phyloP scores from a whole-genome alignment of 352 stramenopile genomes.

The Pythium sukuiense region DNA sequence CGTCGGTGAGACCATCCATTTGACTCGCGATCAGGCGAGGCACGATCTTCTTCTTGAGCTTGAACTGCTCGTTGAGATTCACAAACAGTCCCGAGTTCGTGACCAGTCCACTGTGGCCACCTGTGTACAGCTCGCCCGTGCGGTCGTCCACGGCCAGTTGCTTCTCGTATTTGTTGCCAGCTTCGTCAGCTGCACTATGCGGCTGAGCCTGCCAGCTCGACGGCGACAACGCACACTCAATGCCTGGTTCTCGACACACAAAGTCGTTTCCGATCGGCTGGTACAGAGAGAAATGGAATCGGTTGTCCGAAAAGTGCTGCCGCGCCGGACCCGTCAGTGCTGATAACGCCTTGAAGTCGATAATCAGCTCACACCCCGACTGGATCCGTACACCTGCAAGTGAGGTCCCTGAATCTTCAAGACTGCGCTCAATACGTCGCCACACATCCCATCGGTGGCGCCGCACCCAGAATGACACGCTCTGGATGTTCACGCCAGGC shows the following conservation, averaged over 20 bases:
- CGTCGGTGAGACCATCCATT: neutral
- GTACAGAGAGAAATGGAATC: slow-evolving; percentile 47
- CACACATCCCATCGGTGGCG: slow-evolving; percentile 56
- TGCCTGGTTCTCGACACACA: slow-evolving; percentile 31
- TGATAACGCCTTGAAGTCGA: slow-evolving; percentile 58
- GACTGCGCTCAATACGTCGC: slow-evolving; percentile 54
- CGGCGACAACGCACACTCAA: slow-evolving; percentile 37
- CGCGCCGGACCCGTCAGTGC: slow-evolving; percentile 28
- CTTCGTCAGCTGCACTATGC: slow-evolving; percentile 10
- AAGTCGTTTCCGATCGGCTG: slow-evolving; percentile 71
- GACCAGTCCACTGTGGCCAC: slow-evolving; percentile 16
- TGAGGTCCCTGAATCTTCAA: slow-evolving; percentile 42
- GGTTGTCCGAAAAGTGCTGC: slow-evolving; percentile 25
- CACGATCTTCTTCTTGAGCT: slow-evolving; percentile 28
- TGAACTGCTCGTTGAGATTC: slow-evolving; percentile 35
- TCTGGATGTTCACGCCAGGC: slow-evolving; percentile 48
- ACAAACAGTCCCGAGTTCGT: slow-evolving; percentile 27
- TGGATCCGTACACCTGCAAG: slow-evolving; percentile 44
- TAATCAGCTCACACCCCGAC: slow-evolving; percentile 57
- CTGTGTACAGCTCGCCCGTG: slow-evolving; percentile 17
- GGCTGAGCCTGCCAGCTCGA: slow-evolving; percentile 37
- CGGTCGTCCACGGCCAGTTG: slow-evolving; percentile 9
- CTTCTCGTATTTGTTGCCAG: slow-evolving; percentile 14
- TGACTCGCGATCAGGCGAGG: slow-evolving; percentile 27
- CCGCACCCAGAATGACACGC: slow-evolving; percentile 66